Evolutionary conservation across 495 filamentous ascomycete species (phyloP), one percentile per base, ranked within the genome.

Genomic region (Aspergillus steynii): DNA sequence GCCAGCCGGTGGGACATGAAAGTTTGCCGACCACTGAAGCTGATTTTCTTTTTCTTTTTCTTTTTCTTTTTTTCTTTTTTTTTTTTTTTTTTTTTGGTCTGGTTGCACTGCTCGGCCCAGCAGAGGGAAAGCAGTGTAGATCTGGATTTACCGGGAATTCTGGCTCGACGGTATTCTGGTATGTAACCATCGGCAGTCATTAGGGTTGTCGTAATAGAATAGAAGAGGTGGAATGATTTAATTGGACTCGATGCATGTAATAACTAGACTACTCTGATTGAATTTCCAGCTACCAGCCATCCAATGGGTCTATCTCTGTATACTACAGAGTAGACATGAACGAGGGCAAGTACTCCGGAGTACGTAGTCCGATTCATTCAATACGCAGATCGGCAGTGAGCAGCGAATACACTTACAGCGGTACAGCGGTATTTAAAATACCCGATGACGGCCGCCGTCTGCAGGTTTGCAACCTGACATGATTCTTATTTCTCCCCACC

Each of bases 401-500:
- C 20, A 20, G 20, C 20, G 20, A 20, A 20, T 20, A 20, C 20
- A 20, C 20, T 20, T 20, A 20, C 20, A 20, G 20, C 20, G 20
- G 20, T 20, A 20, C 20, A 20, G 20, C 20, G 20, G 20, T 20
- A 20, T 20, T 20, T 20, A 20, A 29, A 61, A 55, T 53, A 55
- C 58, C 58, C 63, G 61, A 65, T 65, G 66, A 65, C 62, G 55
- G 53, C 34, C 62, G 60, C 67, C 62, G 58, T 59, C 65, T 67
- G 68, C 62, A 61, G 59, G 62, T 61, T 62, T 62, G 58, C 67
- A 46, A 54, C 62, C 59, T 65, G 65, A 64, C 60, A 67, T 63
- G 58, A 65, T 65, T 61, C 64, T 67, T 65, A 65, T 59, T 67
- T 65, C 50, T 47, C 63, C 60, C 53, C 56, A 42, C 61, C 65